Conservation (phyloP, 2,329 filamentous ascomycete genomes). For the Didymella lethalis region DNA sequence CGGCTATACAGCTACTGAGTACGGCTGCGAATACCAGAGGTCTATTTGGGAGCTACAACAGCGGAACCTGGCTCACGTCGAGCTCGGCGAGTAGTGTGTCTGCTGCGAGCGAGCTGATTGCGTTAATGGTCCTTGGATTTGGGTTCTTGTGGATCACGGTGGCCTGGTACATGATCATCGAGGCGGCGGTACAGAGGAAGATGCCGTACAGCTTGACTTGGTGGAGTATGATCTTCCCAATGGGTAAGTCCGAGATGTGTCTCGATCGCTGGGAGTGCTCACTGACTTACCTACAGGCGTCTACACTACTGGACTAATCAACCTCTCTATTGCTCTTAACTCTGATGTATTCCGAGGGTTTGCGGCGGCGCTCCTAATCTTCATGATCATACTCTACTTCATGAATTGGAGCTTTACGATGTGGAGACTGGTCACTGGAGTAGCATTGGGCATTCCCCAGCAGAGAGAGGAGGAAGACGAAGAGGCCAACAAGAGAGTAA, state of each 20-base stretch:
- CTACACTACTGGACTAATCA: conserved; percentile 26
- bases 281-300: conserved; percentile 18
- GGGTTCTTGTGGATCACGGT: conserved; percentile 28
- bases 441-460: conserved; percentile 27
- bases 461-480: conserved; percentile 27
- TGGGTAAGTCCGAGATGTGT: conserved; percentile 11
- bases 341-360: conserved; percentile 27
- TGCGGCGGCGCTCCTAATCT: conserved; percentile 22
- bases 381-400: conserved; percentile 27
- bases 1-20: conserved; percentile 27
- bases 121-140: conserved; percentile 25
- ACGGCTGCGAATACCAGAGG: conserved; percentile 23
- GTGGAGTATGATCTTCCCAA: conserved; percentile 33
- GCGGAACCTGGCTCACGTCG: conserved; percentile 25
- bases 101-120: conserved; percentile 19
- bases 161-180: conserved; percentile 27
- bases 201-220: conserved; percentile 28
- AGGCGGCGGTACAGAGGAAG: conserved; percentile 21
- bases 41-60: conserved; percentile 23
- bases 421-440: conserved; percentile 23
- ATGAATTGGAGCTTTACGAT: conserved; percentile 28
- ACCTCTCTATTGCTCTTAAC: conserved; percentile 26
- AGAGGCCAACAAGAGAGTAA: conserved; percentile 18
- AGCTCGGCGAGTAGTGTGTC: conserved; percentile 23
- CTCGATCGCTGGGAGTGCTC: not conserved